Evolutionary conservation across 1,284 basidiomycete genomes (phyloP).

Genomic region (Cutaneotrichosporon cavernicola): DNA sequence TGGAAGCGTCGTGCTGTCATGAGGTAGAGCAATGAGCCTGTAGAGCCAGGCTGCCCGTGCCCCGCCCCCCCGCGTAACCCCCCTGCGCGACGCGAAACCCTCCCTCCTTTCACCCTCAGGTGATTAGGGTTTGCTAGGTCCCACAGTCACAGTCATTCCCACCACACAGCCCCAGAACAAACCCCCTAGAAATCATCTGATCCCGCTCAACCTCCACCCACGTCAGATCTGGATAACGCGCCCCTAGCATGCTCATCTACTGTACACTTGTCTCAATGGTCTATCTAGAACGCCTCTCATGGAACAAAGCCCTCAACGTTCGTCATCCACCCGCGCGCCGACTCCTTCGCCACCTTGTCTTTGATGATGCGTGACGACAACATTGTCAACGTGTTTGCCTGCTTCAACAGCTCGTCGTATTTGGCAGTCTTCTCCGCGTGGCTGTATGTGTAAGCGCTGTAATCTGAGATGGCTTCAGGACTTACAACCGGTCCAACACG

Average conservation of each 20-base stretch:
- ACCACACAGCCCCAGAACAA: background rate
- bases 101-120: background rate
- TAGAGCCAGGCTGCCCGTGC: background rate
- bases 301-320: conserved; percentile 24
- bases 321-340: conserved; percentile 19
- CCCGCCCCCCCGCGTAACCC: background rate
- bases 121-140: too few relatives aligned
- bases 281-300: conserved; percentile 21
- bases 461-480: background rate
- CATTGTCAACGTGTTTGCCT: conserved; percentile 70
- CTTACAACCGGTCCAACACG: conserved; percentile 82
- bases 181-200: background rate
- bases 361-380: conserved; percentile 31
- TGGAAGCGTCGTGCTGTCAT: conserved; percentile 14
- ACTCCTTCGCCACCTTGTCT: conserved; percentile 36
- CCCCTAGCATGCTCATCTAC: background rate
- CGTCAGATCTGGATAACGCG: background rate
- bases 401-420: conserved; percentile 75
- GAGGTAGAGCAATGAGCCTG: background rate
- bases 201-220: background rate
- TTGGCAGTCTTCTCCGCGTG: conserved; percentile 78
- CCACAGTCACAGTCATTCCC: background rate
- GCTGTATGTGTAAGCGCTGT: conserved; percentile 53
- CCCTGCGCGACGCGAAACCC: background rate
- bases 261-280: conserved; percentile 9